Evolutionary conservation across 208 protist genomes (phyloP).

Genomic region (Trypanosoma conorhini): DNA sequence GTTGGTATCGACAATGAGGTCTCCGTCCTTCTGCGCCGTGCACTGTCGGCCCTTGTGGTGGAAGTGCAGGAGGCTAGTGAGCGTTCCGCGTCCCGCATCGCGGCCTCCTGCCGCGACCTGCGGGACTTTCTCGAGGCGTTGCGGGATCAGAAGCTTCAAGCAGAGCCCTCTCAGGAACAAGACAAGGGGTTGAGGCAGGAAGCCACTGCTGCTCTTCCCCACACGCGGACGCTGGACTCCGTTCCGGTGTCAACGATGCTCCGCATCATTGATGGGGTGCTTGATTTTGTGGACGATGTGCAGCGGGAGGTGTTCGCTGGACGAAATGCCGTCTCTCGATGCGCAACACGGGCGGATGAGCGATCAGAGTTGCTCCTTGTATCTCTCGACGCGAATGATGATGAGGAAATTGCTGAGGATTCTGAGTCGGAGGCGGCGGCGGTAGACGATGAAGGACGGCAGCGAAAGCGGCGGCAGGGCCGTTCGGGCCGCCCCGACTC

Average conservation of each 20-base stretch:
- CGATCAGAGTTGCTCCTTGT: slow-evolving; percentile 1
- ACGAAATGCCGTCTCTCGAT: slow-evolving; percentile 20
- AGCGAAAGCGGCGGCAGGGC: not conserved
- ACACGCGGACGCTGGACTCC: not conserved
- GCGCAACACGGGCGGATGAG: not conserved
- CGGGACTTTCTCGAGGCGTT: slow-evolving; percentile 58
- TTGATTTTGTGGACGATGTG: slow-evolving; percentile 76
- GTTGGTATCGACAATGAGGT: slow-evolving; percentile 20
- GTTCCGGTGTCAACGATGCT: slow-evolving; percentile 31
- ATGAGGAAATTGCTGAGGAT: not conserved
- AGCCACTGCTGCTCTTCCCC: not conserved
- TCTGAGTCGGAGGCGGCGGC: not conserved
- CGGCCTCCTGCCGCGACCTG: slow-evolving; percentile 64
- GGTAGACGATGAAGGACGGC: not conserved
- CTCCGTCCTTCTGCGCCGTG: slow-evolving; percentile 10
- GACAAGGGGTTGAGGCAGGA: not conserved
- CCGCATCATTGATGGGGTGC: slow-evolving; percentile 64
- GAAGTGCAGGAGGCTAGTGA: slow-evolving; percentile 50
- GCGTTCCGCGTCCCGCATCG: slow-evolving; percentile 37
- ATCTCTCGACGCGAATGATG: not conserved
- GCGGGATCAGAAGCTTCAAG: slow-evolving; percentile 33
- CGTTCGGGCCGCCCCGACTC: not conserved
- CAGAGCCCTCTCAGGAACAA: slow-evolving; percentile 6
- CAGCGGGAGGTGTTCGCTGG: slow-evolving; percentile 51
- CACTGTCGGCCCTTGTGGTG: slow-evolving; percentile 37